Base-by-base conservation (phyloP, 2,329 filamentous ascomycete species). In the Beauveria sp. region DNA sequence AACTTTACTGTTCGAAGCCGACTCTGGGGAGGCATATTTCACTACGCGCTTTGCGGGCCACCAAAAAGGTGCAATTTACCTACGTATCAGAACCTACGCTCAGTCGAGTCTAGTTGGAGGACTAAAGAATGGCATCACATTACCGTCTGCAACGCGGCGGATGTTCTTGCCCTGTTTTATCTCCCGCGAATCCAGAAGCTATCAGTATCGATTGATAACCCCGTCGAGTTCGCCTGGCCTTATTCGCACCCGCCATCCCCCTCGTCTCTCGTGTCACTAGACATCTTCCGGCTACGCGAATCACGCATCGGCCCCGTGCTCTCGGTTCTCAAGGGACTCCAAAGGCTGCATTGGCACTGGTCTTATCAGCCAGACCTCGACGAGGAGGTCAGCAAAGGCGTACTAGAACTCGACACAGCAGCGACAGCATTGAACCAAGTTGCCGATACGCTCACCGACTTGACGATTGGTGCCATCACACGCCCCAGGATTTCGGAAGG, bases 351-450 rank as follows among this genome's bases (percentile, higher is more conserved):
- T 26, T 55, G 52, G 52, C 52, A 55, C 22, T 43, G 52, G 52
- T 55, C 22, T 14, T 55, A 55, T n/a, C 22, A 55, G 52, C 52
- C 52, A 22, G 52, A 55, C 34, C 52, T 55, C 26, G 52, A 55
- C 38, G 31, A 22, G n/a, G 20, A 22, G 20, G 22, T 55, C 38
- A 55, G 52, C 38, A 26, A 38, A n/a, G 52, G 22, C 22, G 22
- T 55, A 22, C 34, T 55, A 3, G 52, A 55, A 14, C 38, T 55
- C 7, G 52, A 55, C 22, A 26, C 18, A 8, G 40, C 40, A 26
- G 52, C 52, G 7, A 28, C 12, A 8, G 52, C 52, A 45, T 24
- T 55, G 38, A 26, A 22, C 22, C 22, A 43, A 18, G 40, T 43
- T 10, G 31, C 31, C 8, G 16, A 14, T n/a, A 55, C 52, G 22